Conservation (phyloP, 352 stramenopile genomes). For the Pythium dissotocum region DNA sequence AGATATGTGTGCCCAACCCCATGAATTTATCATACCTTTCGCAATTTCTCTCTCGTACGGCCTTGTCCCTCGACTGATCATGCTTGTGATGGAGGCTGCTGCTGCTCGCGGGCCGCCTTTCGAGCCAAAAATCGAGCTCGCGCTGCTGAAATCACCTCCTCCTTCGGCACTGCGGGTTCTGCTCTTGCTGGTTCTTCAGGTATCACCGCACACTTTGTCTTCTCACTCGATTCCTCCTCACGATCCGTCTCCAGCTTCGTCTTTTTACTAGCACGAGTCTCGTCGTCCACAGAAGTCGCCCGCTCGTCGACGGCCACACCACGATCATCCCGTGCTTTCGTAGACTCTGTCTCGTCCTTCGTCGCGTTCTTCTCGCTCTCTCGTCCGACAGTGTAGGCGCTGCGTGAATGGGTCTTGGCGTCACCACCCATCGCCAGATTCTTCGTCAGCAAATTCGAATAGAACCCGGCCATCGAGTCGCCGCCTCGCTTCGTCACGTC, state of each 20-base stretch:
- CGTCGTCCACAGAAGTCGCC: background rate
- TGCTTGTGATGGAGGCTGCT: background rate
- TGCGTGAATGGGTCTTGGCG: conserved; percentile 62
- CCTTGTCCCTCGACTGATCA: background rate
- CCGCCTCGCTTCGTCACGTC: conserved; percentile 75
- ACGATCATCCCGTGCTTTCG: background rate
- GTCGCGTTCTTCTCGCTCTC: background rate
- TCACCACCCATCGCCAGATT: conserved; percentile 90
- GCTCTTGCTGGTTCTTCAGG: conserved; percentile 3
- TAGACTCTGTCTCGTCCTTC: background rate
- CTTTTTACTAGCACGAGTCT: background rate
- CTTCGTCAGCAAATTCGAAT: conserved; percentile 90
- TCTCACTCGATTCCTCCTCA: background rate
- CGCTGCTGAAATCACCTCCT: conserved; percentile 72
- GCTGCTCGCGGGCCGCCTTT: conserved; percentile 57
- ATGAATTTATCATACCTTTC: background rate
- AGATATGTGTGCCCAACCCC: no score
- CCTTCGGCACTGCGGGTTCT: conserved; percentile 10
- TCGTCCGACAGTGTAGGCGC: conserved; percentile 75
- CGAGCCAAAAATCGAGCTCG: conserved; percentile 84
- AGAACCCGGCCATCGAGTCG: conserved; percentile 87
- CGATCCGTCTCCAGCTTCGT: background rate
- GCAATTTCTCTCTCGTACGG: background rate
- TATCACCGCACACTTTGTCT: background rate
- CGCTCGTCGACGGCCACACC: background rate